Conservation (phyloP, 2,329 filamentous ascomycete genomes). For the Colletotrichum karsti region DNA sequence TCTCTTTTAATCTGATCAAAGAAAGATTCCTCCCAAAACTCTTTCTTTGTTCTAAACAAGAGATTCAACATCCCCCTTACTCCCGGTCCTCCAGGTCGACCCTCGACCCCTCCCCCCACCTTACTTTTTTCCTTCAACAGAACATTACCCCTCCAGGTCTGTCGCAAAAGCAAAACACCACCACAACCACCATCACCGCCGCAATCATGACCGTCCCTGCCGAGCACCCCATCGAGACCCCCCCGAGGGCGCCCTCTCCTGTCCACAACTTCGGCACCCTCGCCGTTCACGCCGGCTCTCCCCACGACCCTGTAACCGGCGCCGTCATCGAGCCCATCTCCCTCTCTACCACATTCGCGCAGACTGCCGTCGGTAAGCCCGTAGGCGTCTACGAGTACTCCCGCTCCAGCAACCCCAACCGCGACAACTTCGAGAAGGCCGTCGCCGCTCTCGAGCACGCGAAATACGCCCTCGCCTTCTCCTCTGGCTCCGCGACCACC, state of each 20-base stretch:
- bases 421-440: slow-evolving; percentile 91
- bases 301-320: slow-evolving; percentile 89
- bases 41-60: background rate
- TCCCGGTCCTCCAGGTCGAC: background rate
- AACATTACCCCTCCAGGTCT: background rate
- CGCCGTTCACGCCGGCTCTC: slow-evolving; percentile 92
- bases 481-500: slow-evolving; percentile 92
- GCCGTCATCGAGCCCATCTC: slow-evolving; percentile 98
- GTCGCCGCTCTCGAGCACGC: slow-evolving; percentile 93
- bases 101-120: background rate
- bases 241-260: slow-evolving; percentile 61
- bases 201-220: slow-evolving; percentile 38
- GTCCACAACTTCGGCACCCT: slow-evolving; percentile 88
- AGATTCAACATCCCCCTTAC: slow-evolving; percentile 3
- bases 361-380: slow-evolving; percentile 86
- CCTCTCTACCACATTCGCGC: slow-evolving; percentile 95
- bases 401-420: slow-evolving; percentile 92
- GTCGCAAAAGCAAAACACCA: background rate
- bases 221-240: slow-evolving; percentile 41
- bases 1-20: background rate
- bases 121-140: background rate
- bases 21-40: too few relatives aligned
- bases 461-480: slow-evolving; percentile 91
- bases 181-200: background rate
- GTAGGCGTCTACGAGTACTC: slow-evolving; percentile 94